Conservation (phyloP, 2,329 filamentous ascomycete genomes). For the Monilinia vaccinii-corymbosi region DNA sequence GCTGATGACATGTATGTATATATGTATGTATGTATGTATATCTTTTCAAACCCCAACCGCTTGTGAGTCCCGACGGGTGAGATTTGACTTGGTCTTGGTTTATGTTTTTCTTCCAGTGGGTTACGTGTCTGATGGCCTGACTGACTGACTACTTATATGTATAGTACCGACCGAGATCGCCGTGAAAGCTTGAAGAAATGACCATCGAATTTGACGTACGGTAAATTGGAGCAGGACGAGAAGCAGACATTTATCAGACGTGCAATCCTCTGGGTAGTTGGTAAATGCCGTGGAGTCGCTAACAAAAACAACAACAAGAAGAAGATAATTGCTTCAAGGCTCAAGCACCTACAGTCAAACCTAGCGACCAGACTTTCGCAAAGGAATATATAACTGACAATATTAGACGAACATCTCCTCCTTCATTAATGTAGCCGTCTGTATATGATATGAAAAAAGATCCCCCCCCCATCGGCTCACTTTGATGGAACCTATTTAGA, state of each 20-base stretch:
- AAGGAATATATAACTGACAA: slow-evolving; percentile 15
- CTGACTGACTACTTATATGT: slow-evolving; percentile 17
- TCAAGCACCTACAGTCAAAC: slow-evolving; percentile 15
- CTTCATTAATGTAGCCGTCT: slow-evolving; percentile 22
- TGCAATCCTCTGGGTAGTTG: slow-evolving; percentile 18
- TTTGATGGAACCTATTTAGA: too few species aligned
- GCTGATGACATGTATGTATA: slow-evolving; percentile 20
- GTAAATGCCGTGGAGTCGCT: not conserved
- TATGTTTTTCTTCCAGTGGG: slow-evolving; percentile 15
- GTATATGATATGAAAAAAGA: slow-evolving; percentile 16
- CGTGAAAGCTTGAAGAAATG: slow-evolving; percentile 12
- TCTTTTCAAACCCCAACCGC: too few species aligned
- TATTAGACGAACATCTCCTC: slow-evolving; percentile 16
- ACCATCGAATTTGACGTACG: slow-evolving; percentile 19
- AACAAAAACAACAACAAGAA: not conserved
- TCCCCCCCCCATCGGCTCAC: not conserved
- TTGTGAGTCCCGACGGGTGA: too few species aligned
- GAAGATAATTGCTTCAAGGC: too few species aligned
- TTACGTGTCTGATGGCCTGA: slow-evolving; percentile 15
- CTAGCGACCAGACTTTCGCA: slow-evolving; percentile 11
- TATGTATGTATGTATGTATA: too few species aligned
- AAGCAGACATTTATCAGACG: slow-evolving; percentile 19
- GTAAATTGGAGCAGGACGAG: slow-evolving; percentile 18
- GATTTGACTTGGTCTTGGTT: too few species aligned
- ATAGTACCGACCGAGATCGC: slow-evolving; percentile 19